These are phyloP conservation scores for Aegle marmelos DNA, from an alignment of 345 rosid species.

Conservation along the genomic window DNA sequence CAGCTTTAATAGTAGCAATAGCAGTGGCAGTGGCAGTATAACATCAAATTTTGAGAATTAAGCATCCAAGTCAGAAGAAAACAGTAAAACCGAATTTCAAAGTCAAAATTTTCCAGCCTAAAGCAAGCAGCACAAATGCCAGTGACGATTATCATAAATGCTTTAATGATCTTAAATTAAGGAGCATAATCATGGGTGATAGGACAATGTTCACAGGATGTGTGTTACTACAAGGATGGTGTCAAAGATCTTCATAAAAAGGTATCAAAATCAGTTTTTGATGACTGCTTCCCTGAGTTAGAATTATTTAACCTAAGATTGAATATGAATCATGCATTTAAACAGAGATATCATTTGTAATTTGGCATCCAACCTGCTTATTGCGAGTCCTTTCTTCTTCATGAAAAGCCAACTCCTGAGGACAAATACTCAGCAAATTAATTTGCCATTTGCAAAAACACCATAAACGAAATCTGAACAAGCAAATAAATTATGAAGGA, in stretches of 20 bases:
- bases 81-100: background rate
- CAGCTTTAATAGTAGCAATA: background rate
- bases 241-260: background rate
- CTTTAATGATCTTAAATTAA: constrained; percentile 5
- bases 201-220: background rate
- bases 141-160: background rate
- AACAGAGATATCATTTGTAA: constrained; percentile 4
- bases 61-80: background rate
- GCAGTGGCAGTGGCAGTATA: background rate
- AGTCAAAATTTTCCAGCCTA: background rate
- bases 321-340: background rate
- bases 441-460: constrained; percentile 4
- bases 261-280: constrained; percentile 4
- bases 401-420: constrained; percentile 78
- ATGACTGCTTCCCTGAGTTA: constrained; percentile 5
- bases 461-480: constrained; percentile 7
- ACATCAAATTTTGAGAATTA: background rate
- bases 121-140: background rate
- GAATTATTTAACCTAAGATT: constrained; percentile 3
- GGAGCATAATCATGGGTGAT: background rate
- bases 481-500: constrained; percentile 4
- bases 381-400: constrained; percentile 85
- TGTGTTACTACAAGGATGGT: background rate
- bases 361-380: constrained; percentile 59
- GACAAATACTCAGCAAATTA: constrained; percentile 18